Conservation (phyloP, 495 filamentous ascomycete species). For the Aspergillus nanangensis region DNA sequence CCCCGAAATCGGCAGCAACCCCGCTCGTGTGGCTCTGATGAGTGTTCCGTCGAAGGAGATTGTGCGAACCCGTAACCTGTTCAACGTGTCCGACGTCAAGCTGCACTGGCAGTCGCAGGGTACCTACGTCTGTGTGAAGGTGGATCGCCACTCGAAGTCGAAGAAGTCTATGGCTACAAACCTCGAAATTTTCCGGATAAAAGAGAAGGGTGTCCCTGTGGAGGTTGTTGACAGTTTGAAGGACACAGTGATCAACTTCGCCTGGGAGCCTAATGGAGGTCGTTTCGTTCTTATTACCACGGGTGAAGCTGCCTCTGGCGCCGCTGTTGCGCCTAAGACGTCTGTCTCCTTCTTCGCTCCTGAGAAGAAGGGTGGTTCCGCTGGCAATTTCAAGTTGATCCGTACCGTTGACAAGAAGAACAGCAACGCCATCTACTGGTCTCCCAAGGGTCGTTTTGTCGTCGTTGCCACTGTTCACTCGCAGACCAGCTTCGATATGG, state of each 20-base stretch:
- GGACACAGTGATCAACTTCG: constrained; percentile 97
- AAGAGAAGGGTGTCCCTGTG: constrained; percentile 94
- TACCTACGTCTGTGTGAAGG: constrained; percentile 94
- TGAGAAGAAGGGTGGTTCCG: constrained; percentile 76
- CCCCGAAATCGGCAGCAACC: constrained; percentile 95
- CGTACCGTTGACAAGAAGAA: constrained; percentile 96
- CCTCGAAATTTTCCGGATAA: constrained; percentile 94
- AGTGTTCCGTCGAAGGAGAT: constrained; percentile 90
- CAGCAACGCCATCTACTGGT: constrained; percentile 99
- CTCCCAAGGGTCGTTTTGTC: constrained; percentile 92
- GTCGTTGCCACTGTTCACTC: constrained; percentile 89
- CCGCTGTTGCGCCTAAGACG: constrained; percentile 89
- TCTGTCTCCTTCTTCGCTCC: constrained; percentile 93
- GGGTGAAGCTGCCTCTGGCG: constrained; percentile 70
- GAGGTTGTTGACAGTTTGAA: constrained; percentile 97
- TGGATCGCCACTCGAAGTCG: constrained; percentile 96
- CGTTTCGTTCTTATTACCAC: constrained; percentile 97
- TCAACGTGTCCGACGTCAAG: constrained; percentile 96
- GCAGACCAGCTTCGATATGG: constrained; percentile 86
- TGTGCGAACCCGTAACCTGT: constrained; percentile 89
- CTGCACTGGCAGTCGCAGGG: constrained; percentile 91
- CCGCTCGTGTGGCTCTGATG: constrained; percentile 96
- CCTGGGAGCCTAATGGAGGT: constrained; percentile 97
- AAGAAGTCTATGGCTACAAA: constrained; percentile 97
- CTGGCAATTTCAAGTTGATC: constrained; percentile 93